These are phyloP conservation scores for Solanum etuberosum DNA, from an alignment of 257 asterid genomes.

Conservation along the genomic window DNA sequence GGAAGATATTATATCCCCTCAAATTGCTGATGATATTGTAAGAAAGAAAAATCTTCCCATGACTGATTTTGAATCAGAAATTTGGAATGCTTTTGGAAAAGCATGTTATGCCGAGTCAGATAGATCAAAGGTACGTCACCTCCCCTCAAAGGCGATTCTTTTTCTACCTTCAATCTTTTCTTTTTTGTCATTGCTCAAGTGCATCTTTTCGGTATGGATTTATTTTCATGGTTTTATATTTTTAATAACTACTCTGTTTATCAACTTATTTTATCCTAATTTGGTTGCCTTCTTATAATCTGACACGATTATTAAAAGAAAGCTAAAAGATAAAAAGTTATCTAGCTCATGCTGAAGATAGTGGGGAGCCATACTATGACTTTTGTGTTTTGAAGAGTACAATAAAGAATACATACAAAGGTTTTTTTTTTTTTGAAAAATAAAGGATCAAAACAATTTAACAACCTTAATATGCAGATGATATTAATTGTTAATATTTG, in stretches of 20 bases:
- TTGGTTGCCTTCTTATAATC: not conserved
- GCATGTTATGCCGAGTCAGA: conserved; percentile 7
- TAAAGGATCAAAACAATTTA: not conserved
- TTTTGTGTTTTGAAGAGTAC: not conserved
- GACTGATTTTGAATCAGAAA: conserved; percentile 34
- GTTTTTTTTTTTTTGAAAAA: not conserved
- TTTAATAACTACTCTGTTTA: not conserved
- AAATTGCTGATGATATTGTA: conserved; percentile 29
- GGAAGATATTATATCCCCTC: conserved; percentile 33
- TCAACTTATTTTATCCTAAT: not conserved
- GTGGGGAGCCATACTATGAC: not conserved
- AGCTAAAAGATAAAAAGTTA: not conserved
- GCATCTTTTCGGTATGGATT: not conserved
- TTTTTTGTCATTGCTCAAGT: not conserved
- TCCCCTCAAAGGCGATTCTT: not conserved
- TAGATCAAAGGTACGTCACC: conserved; percentile 28
- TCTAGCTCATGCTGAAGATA: not conserved
- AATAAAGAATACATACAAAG: not conserved
- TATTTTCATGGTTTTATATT: not conserved
- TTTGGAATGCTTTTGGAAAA: conserved; percentile 44
- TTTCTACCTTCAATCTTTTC: not conserved
- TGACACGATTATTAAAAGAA: not conserved
- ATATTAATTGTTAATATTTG: not conserved
- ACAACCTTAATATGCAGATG: not conserved
- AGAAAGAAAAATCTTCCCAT: conserved; percentile 26